phyloP scores from a whole-genome alignment of 1,139 yeast species.

The Kurtzmaniella quercitrusa region DNA sequence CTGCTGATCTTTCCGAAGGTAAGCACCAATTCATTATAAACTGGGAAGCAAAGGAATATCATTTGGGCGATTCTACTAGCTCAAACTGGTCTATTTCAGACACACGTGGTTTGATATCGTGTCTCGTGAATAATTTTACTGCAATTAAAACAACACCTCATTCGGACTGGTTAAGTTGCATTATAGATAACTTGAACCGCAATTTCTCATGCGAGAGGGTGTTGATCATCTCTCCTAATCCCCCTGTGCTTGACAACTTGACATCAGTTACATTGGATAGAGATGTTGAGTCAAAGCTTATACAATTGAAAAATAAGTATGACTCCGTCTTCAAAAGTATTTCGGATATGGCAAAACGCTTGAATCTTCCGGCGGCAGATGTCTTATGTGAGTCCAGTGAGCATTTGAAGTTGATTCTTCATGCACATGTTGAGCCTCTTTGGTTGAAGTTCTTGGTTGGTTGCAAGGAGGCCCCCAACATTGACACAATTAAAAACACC shows the following conservation, averaged over 20 bases:
- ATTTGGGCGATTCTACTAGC: neutral
- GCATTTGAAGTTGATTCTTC: conserved; percentile 36
- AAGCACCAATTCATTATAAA: neutral
- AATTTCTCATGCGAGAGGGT: conserved; percentile 27
- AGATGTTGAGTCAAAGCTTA: neutral
- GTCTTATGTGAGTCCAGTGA: conserved; percentile 25
- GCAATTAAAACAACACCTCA: conserved; percentile 11
- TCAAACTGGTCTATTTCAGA: neutral
- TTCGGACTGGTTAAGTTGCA: conserved; percentile 11
- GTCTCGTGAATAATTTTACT: conserved; percentile 8
- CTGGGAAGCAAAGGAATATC: neutral
- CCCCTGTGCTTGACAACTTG: neutral
- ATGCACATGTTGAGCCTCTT: conserved; percentile 21
- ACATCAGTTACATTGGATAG: neutral
- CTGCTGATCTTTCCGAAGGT: no score
- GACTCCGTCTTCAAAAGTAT: neutral
- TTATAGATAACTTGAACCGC: conserved; percentile 14
- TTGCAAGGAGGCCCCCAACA: conserved; percentile 8
- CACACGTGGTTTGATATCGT: conserved; percentile 1
- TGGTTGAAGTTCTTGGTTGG: conserved; percentile 24
- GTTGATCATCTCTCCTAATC: conserved; percentile 27
- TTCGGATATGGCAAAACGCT: neutral
- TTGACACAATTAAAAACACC: conserved; percentile 6
- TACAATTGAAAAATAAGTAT: neutral
- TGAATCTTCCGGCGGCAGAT: neutral